Percentiles rank a stretch among this genome's conserved stretches.
phyloP scores from a whole-genome alignment of 2,329 filamentous ascomycete genomes.

The Cyphellophora europaea region DNA sequence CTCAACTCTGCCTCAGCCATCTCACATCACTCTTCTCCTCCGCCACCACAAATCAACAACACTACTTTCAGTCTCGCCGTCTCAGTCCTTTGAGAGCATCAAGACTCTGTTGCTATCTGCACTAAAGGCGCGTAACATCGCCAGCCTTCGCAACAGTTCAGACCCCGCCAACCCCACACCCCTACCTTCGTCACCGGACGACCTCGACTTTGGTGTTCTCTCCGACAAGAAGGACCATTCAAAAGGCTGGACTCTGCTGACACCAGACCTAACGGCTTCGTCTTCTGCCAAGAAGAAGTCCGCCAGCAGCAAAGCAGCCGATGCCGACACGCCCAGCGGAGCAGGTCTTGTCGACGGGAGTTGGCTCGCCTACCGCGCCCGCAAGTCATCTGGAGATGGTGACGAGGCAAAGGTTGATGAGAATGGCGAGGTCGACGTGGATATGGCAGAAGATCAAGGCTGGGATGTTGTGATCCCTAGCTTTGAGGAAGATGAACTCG shows the following conservation, averaged over 20 bases:
- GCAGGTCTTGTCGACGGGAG: slow-evolving; percentile 30
- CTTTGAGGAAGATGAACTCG: slow-evolving; percentile 21
- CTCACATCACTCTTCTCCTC: slow-evolving; percentile 58
- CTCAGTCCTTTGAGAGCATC: slow-evolving; percentile 41
- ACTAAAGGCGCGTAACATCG: slow-evolving; percentile 37
- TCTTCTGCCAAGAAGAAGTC: slow-evolving; percentile 15
- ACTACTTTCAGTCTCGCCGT: slow-evolving; percentile 55
- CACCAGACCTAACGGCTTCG: neutral
- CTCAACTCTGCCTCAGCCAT: slow-evolving; percentile 25
- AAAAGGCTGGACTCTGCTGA: slow-evolving; percentile 40
- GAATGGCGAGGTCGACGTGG: slow-evolving; percentile 13
- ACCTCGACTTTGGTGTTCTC: slow-evolving; percentile 39
- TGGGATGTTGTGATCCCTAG: slow-evolving; percentile 22
- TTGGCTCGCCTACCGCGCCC: slow-evolving; percentile 30
- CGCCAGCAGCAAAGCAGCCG: slow-evolving; percentile 21
- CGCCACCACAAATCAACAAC: slow-evolving; percentile 65
- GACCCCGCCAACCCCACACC: slow-evolving; percentile 18
- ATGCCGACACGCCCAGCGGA: slow-evolving; percentile 24
- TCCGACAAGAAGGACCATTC: slow-evolving; percentile 38
- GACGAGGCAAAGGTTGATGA: slow-evolving; percentile 9
- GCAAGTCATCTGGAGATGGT: slow-evolving; percentile 7
- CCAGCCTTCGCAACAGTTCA: slow-evolving; percentile 25
- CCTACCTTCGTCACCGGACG: slow-evolving; percentile 27
- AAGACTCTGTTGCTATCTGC: slow-evolving; percentile 50
- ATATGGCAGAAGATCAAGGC: slow-evolving; percentile 18